phyloP scores from a whole-genome alignment of 1,284 basidiomycete genomes.

The Pseudomicrostroma phylloplanum region DNA sequence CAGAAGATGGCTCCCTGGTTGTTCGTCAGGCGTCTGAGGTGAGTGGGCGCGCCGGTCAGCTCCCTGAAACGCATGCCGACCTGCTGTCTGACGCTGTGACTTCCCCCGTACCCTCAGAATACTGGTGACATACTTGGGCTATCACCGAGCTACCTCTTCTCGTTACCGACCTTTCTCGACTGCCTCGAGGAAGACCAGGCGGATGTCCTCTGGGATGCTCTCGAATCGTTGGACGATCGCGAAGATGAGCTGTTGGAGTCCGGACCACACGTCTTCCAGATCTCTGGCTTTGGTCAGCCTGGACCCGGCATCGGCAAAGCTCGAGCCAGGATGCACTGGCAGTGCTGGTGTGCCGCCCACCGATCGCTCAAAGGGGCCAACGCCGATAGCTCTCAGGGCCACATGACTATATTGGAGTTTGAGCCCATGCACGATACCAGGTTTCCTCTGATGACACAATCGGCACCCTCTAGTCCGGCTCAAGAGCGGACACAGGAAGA shows the following conservation, averaged over 20 bases:
- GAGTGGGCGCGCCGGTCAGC: conserved; percentile 19
- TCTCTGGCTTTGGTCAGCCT: conserved; percentile 64
- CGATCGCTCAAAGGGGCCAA: conserved; percentile 46
- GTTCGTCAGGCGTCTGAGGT: conserved; percentile 80
- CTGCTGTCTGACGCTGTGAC: neutral
- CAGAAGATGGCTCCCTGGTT: conserved; percentile 60
- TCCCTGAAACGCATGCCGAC: no score
- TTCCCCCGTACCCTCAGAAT: conserved; percentile 52
- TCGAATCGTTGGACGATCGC: conserved; percentile 62
- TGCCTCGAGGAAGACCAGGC: conserved; percentile 66
- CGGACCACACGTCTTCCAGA: conserved; percentile 59
- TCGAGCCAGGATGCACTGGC: conserved; percentile 62
- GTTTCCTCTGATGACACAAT: conserved; percentile 60
- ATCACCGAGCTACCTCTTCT: conserved; percentile 70
- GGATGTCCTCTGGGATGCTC: conserved; percentile 69
- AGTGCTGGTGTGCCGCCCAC: conserved; percentile 77
- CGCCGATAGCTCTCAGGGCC: conserved; percentile 11
- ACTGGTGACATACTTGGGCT: conserved; percentile 66
- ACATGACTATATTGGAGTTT: conserved; percentile 62
- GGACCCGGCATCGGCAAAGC: conserved; percentile 47
- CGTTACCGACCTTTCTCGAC: conserved; percentile 69
- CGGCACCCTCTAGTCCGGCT: conserved; percentile 15
- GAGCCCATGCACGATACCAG: conserved; percentile 68
- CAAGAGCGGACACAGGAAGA: neutral
- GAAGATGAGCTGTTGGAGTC: conserved; percentile 53